phyloP scores from a whole-genome alignment of 73 alveolate genomes.

The Paramecium biaurelia region DNA sequence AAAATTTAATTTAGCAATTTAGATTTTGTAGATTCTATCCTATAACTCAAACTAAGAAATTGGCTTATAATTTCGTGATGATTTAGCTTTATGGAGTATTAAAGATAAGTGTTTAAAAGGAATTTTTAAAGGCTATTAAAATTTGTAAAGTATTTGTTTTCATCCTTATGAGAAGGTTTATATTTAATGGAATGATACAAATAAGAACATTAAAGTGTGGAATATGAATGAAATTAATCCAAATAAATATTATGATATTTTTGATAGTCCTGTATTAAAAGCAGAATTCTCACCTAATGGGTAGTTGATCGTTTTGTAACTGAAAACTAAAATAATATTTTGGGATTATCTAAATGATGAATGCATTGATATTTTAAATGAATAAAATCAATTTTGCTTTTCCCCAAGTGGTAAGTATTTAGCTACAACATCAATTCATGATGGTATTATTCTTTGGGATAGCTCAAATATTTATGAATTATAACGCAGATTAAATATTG shows the following conservation, averaged over 20 bases:
- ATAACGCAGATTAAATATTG: background rate
- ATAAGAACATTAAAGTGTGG: background rate
- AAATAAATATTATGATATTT: background rate
- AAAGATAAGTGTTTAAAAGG: background rate
- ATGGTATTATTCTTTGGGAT: background rate
- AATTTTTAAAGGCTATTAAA: background rate
- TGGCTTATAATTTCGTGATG: background rate
- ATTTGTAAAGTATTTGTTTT: background rate
- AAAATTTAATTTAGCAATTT: background rate
- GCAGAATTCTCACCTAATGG: background rate
- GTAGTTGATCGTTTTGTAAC: background rate
- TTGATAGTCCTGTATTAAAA: background rate
- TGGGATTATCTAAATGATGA: background rate
- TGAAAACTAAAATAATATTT: background rate
- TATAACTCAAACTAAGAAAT: background rate
- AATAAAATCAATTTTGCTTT: background rate
- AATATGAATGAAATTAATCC: background rate
- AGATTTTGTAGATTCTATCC: background rate
- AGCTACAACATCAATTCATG: background rate
- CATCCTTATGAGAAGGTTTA: background rate
- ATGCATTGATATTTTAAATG: background rate
- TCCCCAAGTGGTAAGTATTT: background rate
- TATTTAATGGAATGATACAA: background rate
- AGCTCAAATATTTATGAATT: background rate
- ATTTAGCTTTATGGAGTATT: background rate